Base-by-base conservation (phyloP, 164 flowering plant genomes). In the Paratinospora sagittata region DNA sequence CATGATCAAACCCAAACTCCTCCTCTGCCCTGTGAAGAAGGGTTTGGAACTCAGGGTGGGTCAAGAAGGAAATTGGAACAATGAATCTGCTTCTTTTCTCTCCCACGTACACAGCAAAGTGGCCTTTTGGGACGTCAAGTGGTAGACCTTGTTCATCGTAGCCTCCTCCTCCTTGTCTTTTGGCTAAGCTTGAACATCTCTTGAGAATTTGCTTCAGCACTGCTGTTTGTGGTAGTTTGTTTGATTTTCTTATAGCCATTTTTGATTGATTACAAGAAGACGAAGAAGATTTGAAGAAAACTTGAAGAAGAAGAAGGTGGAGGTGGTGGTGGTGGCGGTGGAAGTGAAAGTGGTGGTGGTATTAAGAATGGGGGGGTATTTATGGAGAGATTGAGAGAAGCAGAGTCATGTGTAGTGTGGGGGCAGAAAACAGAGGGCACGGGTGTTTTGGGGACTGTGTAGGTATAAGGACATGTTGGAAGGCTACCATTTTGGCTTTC, bases 121-220 rank as follows among this genome's bases (percentile, higher is more conserved):
- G 96, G 7, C 96, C 93, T 76, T 86, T 90, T 6, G 96, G 96
- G 30, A 90, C 96, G 71, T 90, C 96, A 27, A 85, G 13, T 0
- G 90, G 90, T 17, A 81, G 82, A 7, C 84, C 85, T 36, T 81
- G 81, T 70, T 83, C 84, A 30, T 83, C 85, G 60, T 84, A 79
- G 21, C 72, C 76, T 14, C n/a, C n/a, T n/a, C n/a, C n/a, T n/a
- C 41, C 49, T 8, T 81, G 82, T 66, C 76, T 84, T 74, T 77
- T 90, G 7, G 89, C 92, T 9, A 90, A 66, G 83, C 92, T 90
- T 13, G 95, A 90, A 69, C 95, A 90, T 52, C 90, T 77, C 79
- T 84, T 88, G 17, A 90, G 63, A 26, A 90, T 88, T 47, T 90
- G 92, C 85, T n/a, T n/a, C n/a, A n/a, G n/a, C n/a, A n/a, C n/a